Percentiles rank a stretch among this genome's conserved stretches.
These are phyloP conservation scores for Botrytis cinerea DNA, from an alignment of 2,329 filamentous ascomycete genomes.

Conservation along the genomic window DNA sequence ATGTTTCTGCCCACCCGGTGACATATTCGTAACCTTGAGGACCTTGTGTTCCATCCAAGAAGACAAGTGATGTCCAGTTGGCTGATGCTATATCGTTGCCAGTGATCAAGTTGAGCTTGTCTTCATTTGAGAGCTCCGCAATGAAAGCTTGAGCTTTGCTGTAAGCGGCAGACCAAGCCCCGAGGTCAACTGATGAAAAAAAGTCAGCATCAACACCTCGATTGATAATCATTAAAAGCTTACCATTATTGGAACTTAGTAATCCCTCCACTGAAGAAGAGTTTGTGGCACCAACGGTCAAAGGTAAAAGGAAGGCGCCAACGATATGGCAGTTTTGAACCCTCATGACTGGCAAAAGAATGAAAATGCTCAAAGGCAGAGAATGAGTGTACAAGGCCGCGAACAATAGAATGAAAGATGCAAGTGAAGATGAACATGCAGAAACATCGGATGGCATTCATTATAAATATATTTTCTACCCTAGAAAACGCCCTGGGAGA, in stretches of 20 bases:
- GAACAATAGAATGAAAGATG: not conserved
- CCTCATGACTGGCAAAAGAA: not conserved
- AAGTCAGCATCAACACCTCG: not conserved
- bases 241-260: constrained; percentile 1
- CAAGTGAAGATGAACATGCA: not conserved
- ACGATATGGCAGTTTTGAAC: constrained; percentile 12
- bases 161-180: constrained; percentile 44
- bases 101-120: constrained; percentile 47
- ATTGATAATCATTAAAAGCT: not conserved
- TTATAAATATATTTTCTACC: not conserved
- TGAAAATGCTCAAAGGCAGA: not conserved
- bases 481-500: not conserved
- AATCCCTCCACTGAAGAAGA: not conserved
- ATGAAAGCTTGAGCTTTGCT: constrained; percentile 45
- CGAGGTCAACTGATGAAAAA: constrained; percentile 30
- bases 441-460: not conserved
- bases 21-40: constrained; percentile 30
- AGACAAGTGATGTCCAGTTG: constrained; percentile 30
- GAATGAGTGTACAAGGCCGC: not conserved
- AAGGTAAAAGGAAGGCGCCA: constrained; percentile 12
- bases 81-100: constrained; percentile 32
- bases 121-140: constrained; percentile 45
- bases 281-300: not conserved
- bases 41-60: constrained; percentile 27
- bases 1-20: constrained; percentile 27